Evolutionary conservation across 495 filamentous ascomycete species (phyloP).

Genomic region (Penicillium cataractarum): DNA sequence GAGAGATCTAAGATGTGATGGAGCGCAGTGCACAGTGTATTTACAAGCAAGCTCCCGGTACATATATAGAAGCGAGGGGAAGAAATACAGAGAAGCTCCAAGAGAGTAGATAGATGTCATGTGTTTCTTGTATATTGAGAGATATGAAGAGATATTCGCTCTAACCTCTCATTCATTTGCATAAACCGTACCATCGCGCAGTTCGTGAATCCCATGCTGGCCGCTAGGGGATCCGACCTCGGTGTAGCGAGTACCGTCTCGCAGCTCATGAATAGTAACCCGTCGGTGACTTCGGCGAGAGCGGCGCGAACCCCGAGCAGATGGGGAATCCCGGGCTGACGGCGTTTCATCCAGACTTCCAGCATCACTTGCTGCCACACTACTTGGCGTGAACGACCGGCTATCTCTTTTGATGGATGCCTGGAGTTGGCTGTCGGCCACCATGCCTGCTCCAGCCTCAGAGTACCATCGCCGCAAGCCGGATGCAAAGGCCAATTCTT

Average conservation of each 20-base stretch:
- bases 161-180: conserved; percentile 37
- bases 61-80: background rate
- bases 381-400: conserved; percentile 39
- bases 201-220: conserved; percentile 47
- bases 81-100: background rate
- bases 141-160: background rate
- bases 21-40: background rate
- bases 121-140: conserved; percentile 1
- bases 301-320: conserved; percentile 37
- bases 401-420: conserved; percentile 41
- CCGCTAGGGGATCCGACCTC: conserved; percentile 43
- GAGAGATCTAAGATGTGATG: conserved; percentile 15
- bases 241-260: conserved; percentile 48
- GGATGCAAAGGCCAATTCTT: conserved; percentile 60
- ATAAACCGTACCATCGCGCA: conserved; percentile 52
- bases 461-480: conserved; percentile 52
- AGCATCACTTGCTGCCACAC: conserved; percentile 38
- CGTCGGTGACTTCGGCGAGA: conserved; percentile 37
- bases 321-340: conserved; percentile 33
- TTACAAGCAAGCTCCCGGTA: background rate
- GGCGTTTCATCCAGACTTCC: conserved; percentile 34
- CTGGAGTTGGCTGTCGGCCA: conserved; percentile 44
- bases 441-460: conserved; percentile 39
- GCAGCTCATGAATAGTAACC: conserved; percentile 49
- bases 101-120: background rate